Conservation (phyloP, 2,329 filamentous ascomycete genomes). For the Mycocentrospora acerina region DNA sequence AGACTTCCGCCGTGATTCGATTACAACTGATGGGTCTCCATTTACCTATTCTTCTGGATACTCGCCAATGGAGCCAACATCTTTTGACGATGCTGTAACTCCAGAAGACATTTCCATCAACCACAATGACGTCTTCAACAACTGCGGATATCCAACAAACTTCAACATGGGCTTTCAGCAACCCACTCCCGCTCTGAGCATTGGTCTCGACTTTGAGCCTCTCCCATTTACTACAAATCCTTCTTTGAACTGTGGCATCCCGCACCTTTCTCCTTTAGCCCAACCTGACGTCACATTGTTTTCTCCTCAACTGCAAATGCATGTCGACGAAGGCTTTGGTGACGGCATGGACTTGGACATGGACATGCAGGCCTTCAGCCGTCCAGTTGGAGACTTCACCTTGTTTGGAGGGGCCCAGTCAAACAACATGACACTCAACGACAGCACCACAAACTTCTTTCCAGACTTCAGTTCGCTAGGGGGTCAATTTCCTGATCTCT, state of each 20-base stretch:
- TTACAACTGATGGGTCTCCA: constrained; percentile 39
- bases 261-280: constrained; percentile 68
- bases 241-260: constrained; percentile 24
- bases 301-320: constrained; percentile 64
- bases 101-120: constrained; percentile 54
- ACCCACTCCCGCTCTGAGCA: constrained; percentile 50
- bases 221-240: constrained; percentile 36
- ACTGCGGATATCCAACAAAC: constrained; percentile 59
- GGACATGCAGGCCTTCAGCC: constrained; percentile 33
- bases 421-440: constrained; percentile 23
- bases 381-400: constrained; percentile 60
- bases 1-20: constrained; percentile 41
- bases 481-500: constrained; percentile 30
- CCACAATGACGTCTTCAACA: constrained; percentile 61
- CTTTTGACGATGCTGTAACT: constrained; percentile 48
- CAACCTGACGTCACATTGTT: constrained; percentile 69
- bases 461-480: constrained; percentile 44
- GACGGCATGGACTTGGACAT: constrained; percentile 47
- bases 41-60: constrained; percentile 44
- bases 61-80: constrained; percentile 44
- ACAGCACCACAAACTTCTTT: constrained; percentile 37
- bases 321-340: constrained; percentile 64
- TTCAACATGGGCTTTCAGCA: constrained; percentile 63
- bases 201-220: constrained; percentile 43
- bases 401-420: constrained; percentile 51